Evolutionary conservation across 2,329 filamentous ascomycete species (phyloP), one percentile per base, ranked within the genome.

Genomic region (Zymoseptoria brevis): DNA sequence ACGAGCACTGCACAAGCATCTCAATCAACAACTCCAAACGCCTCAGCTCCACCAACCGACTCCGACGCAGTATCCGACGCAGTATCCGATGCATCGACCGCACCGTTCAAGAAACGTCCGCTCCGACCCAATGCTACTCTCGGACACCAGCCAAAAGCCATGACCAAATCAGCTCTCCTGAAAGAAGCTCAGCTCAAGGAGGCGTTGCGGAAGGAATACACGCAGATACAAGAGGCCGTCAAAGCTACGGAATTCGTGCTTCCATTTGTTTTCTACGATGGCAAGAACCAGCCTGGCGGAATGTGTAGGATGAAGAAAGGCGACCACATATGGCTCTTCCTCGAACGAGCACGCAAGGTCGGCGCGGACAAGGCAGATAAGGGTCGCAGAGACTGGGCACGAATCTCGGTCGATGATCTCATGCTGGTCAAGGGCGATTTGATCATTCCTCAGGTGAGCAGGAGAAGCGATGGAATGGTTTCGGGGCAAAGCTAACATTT

Each of bases 241-340:
- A 96, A 95, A 76, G 84, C 85, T 19, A 92, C 91, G 8, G 92
- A 96, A 70, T 89, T 99, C 57, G 81, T 88, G 16, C 87, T 99
- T 30, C 94, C 94, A 0, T 99, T 97, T 73, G 90, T 97, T 3
- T 97, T 97, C 72, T 97, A 96, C 76, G 93, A 97, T 67, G 94
- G 94, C 16, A 90, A 90, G 21, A 93, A 95, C 72, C 88, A 89
- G 9, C 89, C 92, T 0, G 90, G 91, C 16, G 92, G 93, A 1
- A 83, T 83, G 13, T 92, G 93, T 53, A 86, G 87, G 60, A 83
- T 97, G 55, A 96, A 91, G 74, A 99, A 99, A 75, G 93, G 94
- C 8, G 94, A 97, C 70, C 87, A 86, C 58, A 81, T 95, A 24
- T 97, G 94, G 94, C 77, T 96, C 1, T 96, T 97, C 65, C 78